Evolutionary conservation across 371 early-diverging fungal genomes (phyloP).

Genomic region (Mucor piriformis): DNA sequence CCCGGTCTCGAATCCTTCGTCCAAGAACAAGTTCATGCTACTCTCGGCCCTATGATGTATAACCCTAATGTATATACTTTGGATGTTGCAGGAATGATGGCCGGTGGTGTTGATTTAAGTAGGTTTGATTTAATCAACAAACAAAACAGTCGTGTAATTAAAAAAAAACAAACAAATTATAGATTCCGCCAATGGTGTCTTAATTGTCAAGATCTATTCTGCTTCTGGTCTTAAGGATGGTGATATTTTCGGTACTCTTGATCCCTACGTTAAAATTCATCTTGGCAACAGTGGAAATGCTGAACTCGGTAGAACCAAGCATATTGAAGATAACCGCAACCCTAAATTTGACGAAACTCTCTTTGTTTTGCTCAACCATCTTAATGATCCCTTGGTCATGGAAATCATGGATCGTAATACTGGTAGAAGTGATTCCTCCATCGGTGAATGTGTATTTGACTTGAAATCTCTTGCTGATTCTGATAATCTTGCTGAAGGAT

Average conservation of each 20-base stretch:
- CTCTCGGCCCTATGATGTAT: slow-evolving; percentile 86
- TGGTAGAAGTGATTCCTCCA: slow-evolving; percentile 41
- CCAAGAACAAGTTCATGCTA: slow-evolving; percentile 77
- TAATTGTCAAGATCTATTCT: slow-evolving; percentile 75
- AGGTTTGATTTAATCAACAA: slow-evolving; percentile 1
- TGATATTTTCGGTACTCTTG: slow-evolving; percentile 84
- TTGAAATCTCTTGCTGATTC: slow-evolving; percentile 58
- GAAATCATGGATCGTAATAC: slow-evolving; percentile 53
- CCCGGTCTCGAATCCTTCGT: slow-evolving; percentile 85
- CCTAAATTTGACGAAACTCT: slow-evolving; percentile 54
- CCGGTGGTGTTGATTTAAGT: slow-evolving; percentile 60
- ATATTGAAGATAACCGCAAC: slow-evolving; percentile 57
- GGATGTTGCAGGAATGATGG: slow-evolving; percentile 85
- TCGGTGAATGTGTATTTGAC: slow-evolving; percentile 60
- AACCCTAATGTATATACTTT: slow-evolving; percentile 83
- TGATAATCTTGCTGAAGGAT: slow-evolving; percentile 34
- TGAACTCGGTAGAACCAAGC: slow-evolving; percentile 63
- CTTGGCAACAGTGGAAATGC: slow-evolving; percentile 66
- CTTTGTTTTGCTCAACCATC: slow-evolving; percentile 44
- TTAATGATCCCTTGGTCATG: slow-evolving; percentile 35
- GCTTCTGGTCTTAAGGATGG: slow-evolving; percentile 82
- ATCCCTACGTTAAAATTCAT: slow-evolving; percentile 82
- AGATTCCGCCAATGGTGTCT: slow-evolving; percentile 81
- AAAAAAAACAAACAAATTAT: not conserved
- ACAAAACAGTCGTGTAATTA: not conserved